A percentile compares a stretch with the other conserved stretches of the same genome.
phyloP scores from a whole-genome alignment of 169 alveolate genomes.

The Cytauxzoon felis region DNA sequence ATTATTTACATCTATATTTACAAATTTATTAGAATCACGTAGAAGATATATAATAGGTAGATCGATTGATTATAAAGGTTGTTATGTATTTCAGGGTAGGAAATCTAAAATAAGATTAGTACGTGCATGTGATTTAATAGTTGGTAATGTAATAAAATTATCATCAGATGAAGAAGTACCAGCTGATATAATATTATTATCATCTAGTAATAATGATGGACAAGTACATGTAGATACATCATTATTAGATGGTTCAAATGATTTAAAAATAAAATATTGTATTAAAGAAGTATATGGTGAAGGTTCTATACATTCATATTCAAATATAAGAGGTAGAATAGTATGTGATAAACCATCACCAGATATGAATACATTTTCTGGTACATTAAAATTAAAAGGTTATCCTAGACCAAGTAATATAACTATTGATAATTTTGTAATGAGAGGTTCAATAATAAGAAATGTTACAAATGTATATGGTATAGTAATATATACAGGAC shows the following conservation, averaged over 20 bases:
- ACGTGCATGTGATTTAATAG: slow-evolving; percentile 62
- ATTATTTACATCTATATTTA: slow-evolving; percentile 58
- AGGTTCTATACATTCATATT: slow-evolving; percentile 65
- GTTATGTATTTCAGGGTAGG: slow-evolving; percentile 61
- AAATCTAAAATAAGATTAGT: slow-evolving; percentile 60
- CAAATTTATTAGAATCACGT: slow-evolving; percentile 55
- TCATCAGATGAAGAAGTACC: slow-evolving; percentile 74
- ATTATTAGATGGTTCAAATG: slow-evolving; percentile 65
- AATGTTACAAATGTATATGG: slow-evolving; percentile 72
- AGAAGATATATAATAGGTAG: slow-evolving; percentile 64
- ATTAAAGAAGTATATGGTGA: slow-evolving; percentile 69
- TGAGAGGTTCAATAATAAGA: slow-evolving; percentile 71
- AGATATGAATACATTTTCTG: slow-evolving; percentile 70
- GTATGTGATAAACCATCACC: slow-evolving; percentile 72
- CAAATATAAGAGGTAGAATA: slow-evolving; percentile 68
- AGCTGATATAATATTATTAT: slow-evolving; percentile 67
- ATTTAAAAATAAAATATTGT: slow-evolving; percentile 67
- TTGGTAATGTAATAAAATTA: slow-evolving; percentile 72
- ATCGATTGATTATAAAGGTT: slow-evolving; percentile 64
- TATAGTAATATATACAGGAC: slow-evolving; percentile 72
- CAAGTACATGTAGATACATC: slow-evolving; percentile 68
- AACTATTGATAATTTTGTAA: slow-evolving; percentile 64
- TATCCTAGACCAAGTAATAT: slow-evolving; percentile 73
- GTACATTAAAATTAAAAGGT: slow-evolving; percentile 69
- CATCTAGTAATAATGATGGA: slow-evolving; percentile 72